Evolutionary conservation across 106 monocot genomes (phyloP), one percentile per base, ranked within the genome.

Genomic region (Dendrobium officinale): DNA sequence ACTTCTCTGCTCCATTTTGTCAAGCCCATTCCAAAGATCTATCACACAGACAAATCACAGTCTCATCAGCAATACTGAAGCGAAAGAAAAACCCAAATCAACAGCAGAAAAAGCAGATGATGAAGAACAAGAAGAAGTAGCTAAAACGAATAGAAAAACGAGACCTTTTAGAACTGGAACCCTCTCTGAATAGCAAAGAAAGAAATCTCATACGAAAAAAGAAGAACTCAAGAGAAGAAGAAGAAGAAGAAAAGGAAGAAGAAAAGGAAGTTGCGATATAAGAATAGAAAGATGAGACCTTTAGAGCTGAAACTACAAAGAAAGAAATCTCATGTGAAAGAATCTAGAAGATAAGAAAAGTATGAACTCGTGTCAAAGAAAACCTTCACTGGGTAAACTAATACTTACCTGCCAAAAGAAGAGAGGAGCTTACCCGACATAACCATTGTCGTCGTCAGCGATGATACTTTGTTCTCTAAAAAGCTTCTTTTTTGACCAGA

Each of bases 321-420:
- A 51, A 51, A 61, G 22, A n/a, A 22, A 0, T 61, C 20, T 70
- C 24, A 33, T 11, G 5, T 15, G 0, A 22, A 70, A 40, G 33
- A 70, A 70, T 70, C 31, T 15, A 37, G 33, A 70, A 70, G 70
- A 20, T 70, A 13, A 70, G 37, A 9, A 15, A 70, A 22, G 5
- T 70, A 22, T 6, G 4, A 70, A 70, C 70, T 33, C 70, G 70
- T 70, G 70, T 70, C 70, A 70, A 70, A 70, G 33, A 70, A 70
- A 70, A 37, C 70, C 29, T 24, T 22, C 24, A 33, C 70, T 17
- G 22, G 22, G 61, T 22, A 22, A 61, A 61, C 61, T 4, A 61
- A 61, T 61, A 22, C 61, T 61, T 61, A 22, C 61, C 61, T 61
- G 51, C 51, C 51, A 51, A 51, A 51, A 51, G 51, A 51, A 51